Base-by-base conservation (phyloP, 768 basidiomycete species). In the Pisolithus tinctorius region DNA sequence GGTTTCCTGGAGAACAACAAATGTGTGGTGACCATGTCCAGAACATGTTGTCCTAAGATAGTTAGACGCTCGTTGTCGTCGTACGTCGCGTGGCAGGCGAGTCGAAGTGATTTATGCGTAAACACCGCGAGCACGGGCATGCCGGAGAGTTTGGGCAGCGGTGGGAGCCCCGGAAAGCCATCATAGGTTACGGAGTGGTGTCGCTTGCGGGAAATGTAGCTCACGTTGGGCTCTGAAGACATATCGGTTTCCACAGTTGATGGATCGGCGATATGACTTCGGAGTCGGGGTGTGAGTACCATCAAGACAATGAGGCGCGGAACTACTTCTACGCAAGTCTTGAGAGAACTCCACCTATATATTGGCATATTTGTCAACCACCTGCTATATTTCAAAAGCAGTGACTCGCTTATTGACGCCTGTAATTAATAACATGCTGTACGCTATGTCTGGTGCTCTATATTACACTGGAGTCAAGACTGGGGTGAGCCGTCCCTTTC, bases 81-180 rank as follows among this genome's bases (percentile, higher is more conserved):
- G 60, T 73, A 76, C 71, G 71, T 54, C 60, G 69, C 56, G 39
- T 65, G 66, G 57, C 68, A 55, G 58, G 66, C 60, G 63, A 68
- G 74, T 47, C 79, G 74, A 46, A 88, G 71, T 17, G 84, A 84
- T 58, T 67, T 74, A 62, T 89, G 86, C 11, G 84, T 86, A 58
- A 78, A 87, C 48, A 86, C 81, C 57, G 84, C 78, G 48, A 88
- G 75, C 56, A 82, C 69, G 36, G 80, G 68, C 47, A 83, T 79
- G 50, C 72, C 74, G 29, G 71, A 70, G 51, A 79, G 69, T 61
- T 70, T 73, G 42, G 80, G 85, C 54, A 79, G 62, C 23, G 69
- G 69, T 46, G 75, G 78, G 47, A 68, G 60, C 51, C 64, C 65
- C 53, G 58, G 63, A 45, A 58, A 44, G 25, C 30, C 50, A 23